Percentiles rank a stretch among this genome's conserved stretches.
Conservation (phyloP, 148 eudicot species). For the Camellia japonica region DNA sequence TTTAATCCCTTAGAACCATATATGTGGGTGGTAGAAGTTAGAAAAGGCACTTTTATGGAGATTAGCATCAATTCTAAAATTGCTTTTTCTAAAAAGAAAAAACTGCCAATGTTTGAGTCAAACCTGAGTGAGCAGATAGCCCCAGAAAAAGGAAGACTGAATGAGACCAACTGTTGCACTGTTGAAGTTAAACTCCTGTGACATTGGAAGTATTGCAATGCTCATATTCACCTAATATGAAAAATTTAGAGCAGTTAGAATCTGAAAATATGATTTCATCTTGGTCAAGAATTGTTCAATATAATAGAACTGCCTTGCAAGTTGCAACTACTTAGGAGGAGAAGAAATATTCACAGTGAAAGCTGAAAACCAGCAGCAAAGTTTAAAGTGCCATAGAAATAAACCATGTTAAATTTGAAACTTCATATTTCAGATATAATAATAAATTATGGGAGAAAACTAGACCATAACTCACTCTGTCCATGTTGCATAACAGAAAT, state of each 20-base stretch:
- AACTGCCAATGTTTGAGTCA: constrained; percentile 14
- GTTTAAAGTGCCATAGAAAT: neutral
- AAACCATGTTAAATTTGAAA: neutral
- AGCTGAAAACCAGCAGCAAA: neutral
- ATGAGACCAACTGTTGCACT: constrained; percentile 96
- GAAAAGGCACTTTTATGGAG: neutral
- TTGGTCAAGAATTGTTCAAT: neutral
- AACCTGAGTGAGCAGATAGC: constrained; percentile 99
- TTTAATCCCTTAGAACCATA: neutral
- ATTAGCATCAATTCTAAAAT: neutral
- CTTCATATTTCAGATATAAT: neutral
- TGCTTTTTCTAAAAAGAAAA: neutral
- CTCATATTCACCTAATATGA: constrained; percentile 90
- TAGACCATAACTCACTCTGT: constrained; percentile 64
- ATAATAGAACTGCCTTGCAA: constrained; percentile 4
- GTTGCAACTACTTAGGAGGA: constrained; percentile 9
- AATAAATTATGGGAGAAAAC: constrained; percentile 4
- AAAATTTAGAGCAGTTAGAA: constrained; percentile 15
- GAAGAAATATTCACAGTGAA: neutral
- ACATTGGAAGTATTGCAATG: constrained; percentile 98
- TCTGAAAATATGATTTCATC: neutral
- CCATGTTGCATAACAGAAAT: constrained; percentile 96
- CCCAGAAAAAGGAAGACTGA: constrained; percentile 99
- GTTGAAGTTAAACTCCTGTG: constrained; percentile 82
- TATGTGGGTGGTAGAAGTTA: neutral